Base-by-base conservation (phyloP, 2,329 filamentous ascomycete species). In the Fusarium sp. region DNA sequence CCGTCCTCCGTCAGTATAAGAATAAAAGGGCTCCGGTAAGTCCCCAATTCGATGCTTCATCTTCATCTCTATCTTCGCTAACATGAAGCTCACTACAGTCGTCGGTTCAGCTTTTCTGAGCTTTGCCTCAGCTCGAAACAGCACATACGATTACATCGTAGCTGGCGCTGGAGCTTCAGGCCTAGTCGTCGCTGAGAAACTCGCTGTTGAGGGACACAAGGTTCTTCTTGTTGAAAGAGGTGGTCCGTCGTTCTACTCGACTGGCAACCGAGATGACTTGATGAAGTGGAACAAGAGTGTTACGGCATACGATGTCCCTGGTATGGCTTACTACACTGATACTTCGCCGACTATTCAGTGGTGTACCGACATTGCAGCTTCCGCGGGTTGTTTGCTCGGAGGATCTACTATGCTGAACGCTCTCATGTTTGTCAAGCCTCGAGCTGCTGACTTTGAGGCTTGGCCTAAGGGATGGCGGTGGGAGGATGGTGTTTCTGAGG, bases 381-480 rank as follows among this genome's bases (percentile, higher is more conserved):
- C 65, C 0, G 73, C 89, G 6, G 90, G 89, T 13, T 92, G 90
- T 68, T 83, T 92, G 50, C 84, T 92, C 43, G 90, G 90, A 59
- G 88, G 89, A 14, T 85, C 87, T 31, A 88, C 88, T 34, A 83
- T 91, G 73, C 90, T 92, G 69, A 87, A 90, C 52, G 89, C 88
- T 21, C 81, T 92, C 21, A 91, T 89, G 88, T 91, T 87, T 86
- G 88, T 88, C 81, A 85, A 90, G 1, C 86, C 89, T 56, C 82
- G 85, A 6, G 76, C 81, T 14, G 91, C 93, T 75, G 93, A 91
- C 83, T 89, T 93, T 75, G 83, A 86, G 75, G 89, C 90, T 74
- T 93, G 91, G 80, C 91, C 91, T 1, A 72, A 79, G 6, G 91
- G 90, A 25, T 93, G 91, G 91, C 88, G 74, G 79, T 26, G 90